Conservation (phyloP, 2,329 filamentous ascomycete genomes). For the Xylariaceae sp. region DNA sequence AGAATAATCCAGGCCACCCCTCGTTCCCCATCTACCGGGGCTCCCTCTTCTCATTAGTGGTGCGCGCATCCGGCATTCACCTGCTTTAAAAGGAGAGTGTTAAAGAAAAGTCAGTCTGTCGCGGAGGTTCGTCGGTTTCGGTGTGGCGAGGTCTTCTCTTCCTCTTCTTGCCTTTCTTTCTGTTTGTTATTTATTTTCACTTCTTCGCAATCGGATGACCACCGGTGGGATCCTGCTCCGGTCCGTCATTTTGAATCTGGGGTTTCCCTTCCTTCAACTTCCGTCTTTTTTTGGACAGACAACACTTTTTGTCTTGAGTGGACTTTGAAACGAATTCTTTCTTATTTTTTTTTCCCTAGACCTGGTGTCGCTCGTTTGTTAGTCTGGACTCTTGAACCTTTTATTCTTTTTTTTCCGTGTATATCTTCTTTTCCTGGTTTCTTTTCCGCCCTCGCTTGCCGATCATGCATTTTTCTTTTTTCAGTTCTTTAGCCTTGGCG, state of each 20-base stretch:
- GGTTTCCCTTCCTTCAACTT: neutral
- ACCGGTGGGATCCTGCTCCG: too few species aligned
- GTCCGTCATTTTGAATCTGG: too few species aligned
- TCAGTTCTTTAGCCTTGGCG: constrained; percentile 20
- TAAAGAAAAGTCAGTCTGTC: neutral
- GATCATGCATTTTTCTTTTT: constrained; percentile 25
- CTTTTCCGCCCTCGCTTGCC: constrained; percentile 18
- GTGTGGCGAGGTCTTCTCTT: neutral
- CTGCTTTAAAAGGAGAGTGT: neutral
- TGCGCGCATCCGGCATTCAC: too few species aligned
- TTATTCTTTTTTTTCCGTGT: constrained; percentile 13
- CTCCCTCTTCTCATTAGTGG: neutral
- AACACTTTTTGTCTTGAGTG: neutral
- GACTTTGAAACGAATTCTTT: too few species aligned
- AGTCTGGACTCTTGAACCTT: neutral
- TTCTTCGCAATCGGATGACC: too few species aligned
- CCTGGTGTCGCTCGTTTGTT: too few species aligned
- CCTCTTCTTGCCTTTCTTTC: neutral
- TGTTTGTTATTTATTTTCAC: neutral
- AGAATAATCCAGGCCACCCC: neutral
- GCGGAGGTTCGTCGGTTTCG: neutral
- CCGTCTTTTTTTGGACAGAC: neutral
- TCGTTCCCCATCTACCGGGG: neutral
- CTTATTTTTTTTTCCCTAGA: neutral
- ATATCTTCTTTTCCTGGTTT: constrained; percentile 10